A percentile compares a stretch with the other conserved stretches of the same genome.
Evolutionary conservation across 345 rosid genomes (phyloP).

Genomic region (Populus deltoides): DNA sequence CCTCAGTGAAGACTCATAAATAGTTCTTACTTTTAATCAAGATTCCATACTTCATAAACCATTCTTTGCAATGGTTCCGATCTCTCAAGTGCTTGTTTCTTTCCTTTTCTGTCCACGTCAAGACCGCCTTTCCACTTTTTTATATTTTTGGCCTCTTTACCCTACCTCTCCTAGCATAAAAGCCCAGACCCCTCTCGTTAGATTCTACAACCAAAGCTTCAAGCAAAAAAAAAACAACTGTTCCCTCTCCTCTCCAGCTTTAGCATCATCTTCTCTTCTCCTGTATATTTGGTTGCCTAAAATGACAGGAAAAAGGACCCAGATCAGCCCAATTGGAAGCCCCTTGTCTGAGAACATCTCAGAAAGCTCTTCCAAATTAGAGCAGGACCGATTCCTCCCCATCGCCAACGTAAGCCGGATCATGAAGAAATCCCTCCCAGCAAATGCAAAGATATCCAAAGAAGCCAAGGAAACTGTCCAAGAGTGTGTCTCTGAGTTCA

Average conservation of each 20-base stretch:
- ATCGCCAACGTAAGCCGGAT: constrained; percentile 31
- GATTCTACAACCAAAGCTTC: constrained; percentile 21
- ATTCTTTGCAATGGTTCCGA: constrained; percentile 14
- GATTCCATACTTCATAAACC: constrained; percentile 32
- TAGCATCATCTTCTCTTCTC: background rate
- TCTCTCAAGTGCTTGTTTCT: constrained; percentile 20
- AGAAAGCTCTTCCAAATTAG: constrained; percentile 27
- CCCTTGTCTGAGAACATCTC: constrained; percentile 40
- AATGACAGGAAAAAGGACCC: constrained; percentile 42
- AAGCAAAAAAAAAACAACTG: background rate
- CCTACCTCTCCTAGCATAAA: constrained; percentile 15
- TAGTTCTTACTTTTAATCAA: background rate
- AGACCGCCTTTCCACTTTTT: constrained; percentile 30
- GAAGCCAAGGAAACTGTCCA: constrained; percentile 31
- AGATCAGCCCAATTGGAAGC: constrained; percentile 39
- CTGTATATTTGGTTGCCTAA: background rate
- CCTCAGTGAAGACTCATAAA: background rate
- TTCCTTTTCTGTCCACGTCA: constrained; percentile 40
- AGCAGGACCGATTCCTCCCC: constrained; percentile 27
- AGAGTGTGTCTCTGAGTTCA: constrained; percentile 31
- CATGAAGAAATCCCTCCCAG: constrained; percentile 29
- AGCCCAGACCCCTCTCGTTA: background rate
- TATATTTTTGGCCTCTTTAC: background rate
- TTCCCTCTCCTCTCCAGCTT: no score
- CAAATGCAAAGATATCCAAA: constrained; percentile 29